Evolutionary conservation across 2,329 filamentous ascomycete species (phyloP).

Genomic region (Fusarium bulbicola): DNA sequence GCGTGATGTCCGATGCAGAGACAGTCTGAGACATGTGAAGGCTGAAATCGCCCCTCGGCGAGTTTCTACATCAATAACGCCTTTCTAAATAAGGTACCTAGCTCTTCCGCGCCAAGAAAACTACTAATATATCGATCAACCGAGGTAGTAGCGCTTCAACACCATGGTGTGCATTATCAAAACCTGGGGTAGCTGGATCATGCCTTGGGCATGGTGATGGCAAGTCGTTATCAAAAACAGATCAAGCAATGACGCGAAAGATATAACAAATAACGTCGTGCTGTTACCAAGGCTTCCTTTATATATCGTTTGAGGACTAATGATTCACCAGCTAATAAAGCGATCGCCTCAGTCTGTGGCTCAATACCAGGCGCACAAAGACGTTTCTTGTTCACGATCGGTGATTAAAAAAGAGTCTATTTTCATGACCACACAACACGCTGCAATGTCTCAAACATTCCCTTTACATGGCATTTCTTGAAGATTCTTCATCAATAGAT

Average conservation of each 20-base stretch:
- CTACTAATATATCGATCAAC: background rate
- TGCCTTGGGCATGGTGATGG: background rate
- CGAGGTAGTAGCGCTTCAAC: background rate
- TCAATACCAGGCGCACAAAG: background rate
- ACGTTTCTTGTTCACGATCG: background rate
- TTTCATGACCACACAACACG: background rate
- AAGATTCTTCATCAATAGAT: background rate
- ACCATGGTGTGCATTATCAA: background rate
- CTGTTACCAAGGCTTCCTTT: background rate
- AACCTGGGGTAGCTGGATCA: background rate
- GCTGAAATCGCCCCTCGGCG: background rate
- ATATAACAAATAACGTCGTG: background rate
- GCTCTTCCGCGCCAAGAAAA: background rate
- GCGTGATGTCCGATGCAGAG: slow-evolving; percentile 16
- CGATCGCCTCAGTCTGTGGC: background rate
- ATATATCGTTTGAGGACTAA: background rate
- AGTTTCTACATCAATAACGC: slow-evolving; percentile 7
- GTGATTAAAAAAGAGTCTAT: background rate
- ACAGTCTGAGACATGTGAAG: slow-evolving; percentile 25
- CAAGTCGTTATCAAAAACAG: background rate
- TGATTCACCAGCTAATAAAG: background rate
- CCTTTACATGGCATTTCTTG: background rate
- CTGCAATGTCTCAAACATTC: background rate
- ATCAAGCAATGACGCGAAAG: background rate
- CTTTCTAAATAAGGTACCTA: background rate